phyloP scores from a whole-genome alignment of 345 rosid species.

The Eucalyptus sideroxylon region DNA sequence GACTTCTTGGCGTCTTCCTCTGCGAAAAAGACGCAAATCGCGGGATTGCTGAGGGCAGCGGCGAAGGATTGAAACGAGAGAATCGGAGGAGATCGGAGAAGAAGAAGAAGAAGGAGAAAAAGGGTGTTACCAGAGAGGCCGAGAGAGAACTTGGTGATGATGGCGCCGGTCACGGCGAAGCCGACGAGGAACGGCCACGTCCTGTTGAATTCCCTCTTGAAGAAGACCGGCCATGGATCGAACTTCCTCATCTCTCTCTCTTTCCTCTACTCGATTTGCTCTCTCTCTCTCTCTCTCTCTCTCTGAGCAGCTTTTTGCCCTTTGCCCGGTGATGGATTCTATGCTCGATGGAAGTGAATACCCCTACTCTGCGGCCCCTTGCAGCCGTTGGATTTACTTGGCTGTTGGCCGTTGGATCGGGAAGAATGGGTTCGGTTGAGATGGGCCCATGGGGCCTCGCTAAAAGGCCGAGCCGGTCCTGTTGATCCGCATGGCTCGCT shows the following conservation, averaged over 20 bases:
- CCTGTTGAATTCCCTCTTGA: slow-evolving; percentile 70
- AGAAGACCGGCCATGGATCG: slow-evolving; percentile 35
- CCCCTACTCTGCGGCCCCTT: neutral
- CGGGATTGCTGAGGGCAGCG: neutral
- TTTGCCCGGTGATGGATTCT: neutral
- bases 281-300: neutral
- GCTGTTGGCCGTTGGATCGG: neutral
- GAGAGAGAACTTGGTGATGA: slow-evolving; percentile 60
- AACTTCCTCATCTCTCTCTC: slow-evolving; percentile 1
- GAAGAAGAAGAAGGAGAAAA: too few relatives aligned
- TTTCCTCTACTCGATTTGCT: neutral
- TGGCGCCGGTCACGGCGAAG: slow-evolving; percentile 56
- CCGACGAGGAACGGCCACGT: slow-evolving; percentile 84
- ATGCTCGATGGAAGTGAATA: neutral
- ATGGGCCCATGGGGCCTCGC: neutral
- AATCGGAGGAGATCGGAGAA: neutral
- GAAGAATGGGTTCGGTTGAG: neutral
- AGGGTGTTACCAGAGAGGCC: slow-evolving; percentile 45
- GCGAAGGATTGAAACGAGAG: neutral
- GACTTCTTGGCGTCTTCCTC: slow-evolving; percentile 93
- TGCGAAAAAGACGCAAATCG: neutral
- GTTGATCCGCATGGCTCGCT: neutral
- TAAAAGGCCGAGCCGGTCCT: neutral
- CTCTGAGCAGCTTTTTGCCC: neutral
- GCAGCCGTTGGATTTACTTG: neutral